phyloP scores from a whole-genome alignment of 177 flowering plant species.

The Vitis hybrid region DNA sequence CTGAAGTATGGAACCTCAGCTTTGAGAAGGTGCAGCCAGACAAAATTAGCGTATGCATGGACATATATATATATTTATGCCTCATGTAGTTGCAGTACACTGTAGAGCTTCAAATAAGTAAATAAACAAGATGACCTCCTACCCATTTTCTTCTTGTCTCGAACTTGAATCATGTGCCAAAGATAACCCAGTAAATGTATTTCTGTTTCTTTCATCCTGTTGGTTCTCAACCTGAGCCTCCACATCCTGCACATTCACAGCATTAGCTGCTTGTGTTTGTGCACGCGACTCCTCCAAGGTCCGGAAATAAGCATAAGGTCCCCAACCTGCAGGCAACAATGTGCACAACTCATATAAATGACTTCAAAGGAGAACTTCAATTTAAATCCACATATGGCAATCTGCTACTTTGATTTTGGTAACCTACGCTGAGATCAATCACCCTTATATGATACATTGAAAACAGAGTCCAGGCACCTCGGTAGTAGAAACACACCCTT shows the following conservation, averaged over 20 bases:
- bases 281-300: constrained; percentile 20
- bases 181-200: constrained; percentile 23
- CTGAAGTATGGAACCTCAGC: no score
- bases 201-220: constrained; percentile 9
- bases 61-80: no score
- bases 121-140: constrained; percentile 11
- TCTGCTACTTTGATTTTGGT: no score
- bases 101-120: neutral
- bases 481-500: no score
- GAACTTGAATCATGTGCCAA: constrained; percentile 5
- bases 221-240: constrained; percentile 12
- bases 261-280: constrained; percentile 9
- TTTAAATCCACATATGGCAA: no score
- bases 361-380: no score
- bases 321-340: constrained; percentile 32
- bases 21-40: no score
- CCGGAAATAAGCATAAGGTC: constrained; percentile 40
- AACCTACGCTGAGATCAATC: neutral
- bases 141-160: constrained; percentile 22
- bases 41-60: no score
- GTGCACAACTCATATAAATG: neutral
- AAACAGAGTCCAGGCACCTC: neutral
- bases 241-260: neutral
- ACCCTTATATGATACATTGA: neutral
- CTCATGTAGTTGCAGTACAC: no score